Percentiles rank a stretch among this genome's conserved stretches.
phyloP scores from a whole-genome alignment of 345 rosid species.

The Boechera retrofracta region DNA sequence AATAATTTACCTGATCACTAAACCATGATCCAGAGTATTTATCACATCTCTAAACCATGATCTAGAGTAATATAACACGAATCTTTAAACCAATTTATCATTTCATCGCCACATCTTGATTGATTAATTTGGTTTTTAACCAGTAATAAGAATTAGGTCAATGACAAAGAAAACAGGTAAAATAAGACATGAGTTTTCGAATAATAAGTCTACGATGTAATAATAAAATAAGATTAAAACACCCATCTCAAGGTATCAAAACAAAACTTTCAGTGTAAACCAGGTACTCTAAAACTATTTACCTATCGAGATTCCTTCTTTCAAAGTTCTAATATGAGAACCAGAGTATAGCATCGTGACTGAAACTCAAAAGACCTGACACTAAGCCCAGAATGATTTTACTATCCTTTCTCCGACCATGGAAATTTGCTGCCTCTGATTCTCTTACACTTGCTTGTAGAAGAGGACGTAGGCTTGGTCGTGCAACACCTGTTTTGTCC shows the following conservation, averaged over 20 bases:
- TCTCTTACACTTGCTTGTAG: slow-evolving; percentile 72
- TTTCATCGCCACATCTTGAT: not conserved
- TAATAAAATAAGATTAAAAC: slow-evolving; percentile 35
- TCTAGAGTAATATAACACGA: not conserved
- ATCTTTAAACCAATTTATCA: not conserved
- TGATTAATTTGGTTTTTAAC: slow-evolving; percentile 10
- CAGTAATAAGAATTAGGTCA: not conserved
- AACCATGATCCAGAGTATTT: not conserved
- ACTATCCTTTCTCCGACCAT: slow-evolving; percentile 24
- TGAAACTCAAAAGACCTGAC: slow-evolving; percentile 16
- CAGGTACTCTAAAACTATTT: slow-evolving; percentile 41
- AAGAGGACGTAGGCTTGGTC: slow-evolving; percentile 95
- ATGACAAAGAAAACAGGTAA: slow-evolving; percentile 13
- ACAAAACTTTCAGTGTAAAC: slow-evolving; percentile 45
- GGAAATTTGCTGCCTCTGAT: slow-evolving; percentile 11
- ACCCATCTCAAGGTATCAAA: slow-evolving; percentile 42
- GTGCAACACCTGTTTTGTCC: slow-evolving; percentile 73
- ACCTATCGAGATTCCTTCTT: slow-evolving; percentile 41
- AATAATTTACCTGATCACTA: not conserved
- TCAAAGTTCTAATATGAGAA: slow-evolving; percentile 28
- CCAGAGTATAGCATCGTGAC: slow-evolving; percentile 24
- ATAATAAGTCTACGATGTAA: slow-evolving; percentile 27
- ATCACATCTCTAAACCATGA: not conserved
- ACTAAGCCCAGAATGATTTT: slow-evolving; percentile 18
- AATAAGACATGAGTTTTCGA: not conserved